phyloP scores from a whole-genome alignment of 345 rosid genomes.

The Citrus maxima region DNA sequence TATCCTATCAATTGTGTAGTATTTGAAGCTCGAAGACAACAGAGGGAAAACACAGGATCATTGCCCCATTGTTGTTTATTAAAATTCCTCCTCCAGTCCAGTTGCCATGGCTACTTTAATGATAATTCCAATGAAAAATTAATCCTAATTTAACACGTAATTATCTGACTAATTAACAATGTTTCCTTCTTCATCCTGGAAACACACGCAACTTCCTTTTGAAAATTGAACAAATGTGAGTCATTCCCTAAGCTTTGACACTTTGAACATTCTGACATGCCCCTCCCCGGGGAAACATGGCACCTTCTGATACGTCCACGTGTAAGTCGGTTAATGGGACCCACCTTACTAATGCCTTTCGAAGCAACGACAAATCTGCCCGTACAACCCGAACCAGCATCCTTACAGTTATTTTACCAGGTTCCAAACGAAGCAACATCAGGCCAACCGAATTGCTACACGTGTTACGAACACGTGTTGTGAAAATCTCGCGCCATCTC shows the following conservation, averaged over 20 bases:
- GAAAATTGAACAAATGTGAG: neutral
- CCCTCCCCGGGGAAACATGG: slow-evolving; percentile 26
- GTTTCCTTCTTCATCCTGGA: neutral
- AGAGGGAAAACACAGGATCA: no score
- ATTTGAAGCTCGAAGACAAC: no score
- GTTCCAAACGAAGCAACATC: slow-evolving; percentile 29
- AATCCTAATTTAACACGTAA: neutral
- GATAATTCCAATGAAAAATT: neutral
- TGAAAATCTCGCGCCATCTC: slow-evolving; percentile 2
- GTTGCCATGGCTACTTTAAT: no score
- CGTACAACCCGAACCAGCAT: neutral
- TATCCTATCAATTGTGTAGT: no score
- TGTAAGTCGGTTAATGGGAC: slow-evolving; percentile 28
- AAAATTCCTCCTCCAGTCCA: no score
- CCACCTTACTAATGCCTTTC: neutral
- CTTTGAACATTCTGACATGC: neutral
- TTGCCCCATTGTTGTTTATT: no score
- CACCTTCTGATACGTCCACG: slow-evolving; percentile 23
- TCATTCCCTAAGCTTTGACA: neutral
- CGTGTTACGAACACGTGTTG: slow-evolving; percentile 37
- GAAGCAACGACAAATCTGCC: neutral
- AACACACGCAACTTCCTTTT: neutral
- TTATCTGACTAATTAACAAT: neutral
- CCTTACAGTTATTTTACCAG: neutral
- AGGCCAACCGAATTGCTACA: slow-evolving; percentile 9